A percentile compares a stretch with the other conserved stretches of the same genome.
Conservation (phyloP, 495 filamentous ascomycete genomes). For the Penicillium psychrofluorescens region DNA sequence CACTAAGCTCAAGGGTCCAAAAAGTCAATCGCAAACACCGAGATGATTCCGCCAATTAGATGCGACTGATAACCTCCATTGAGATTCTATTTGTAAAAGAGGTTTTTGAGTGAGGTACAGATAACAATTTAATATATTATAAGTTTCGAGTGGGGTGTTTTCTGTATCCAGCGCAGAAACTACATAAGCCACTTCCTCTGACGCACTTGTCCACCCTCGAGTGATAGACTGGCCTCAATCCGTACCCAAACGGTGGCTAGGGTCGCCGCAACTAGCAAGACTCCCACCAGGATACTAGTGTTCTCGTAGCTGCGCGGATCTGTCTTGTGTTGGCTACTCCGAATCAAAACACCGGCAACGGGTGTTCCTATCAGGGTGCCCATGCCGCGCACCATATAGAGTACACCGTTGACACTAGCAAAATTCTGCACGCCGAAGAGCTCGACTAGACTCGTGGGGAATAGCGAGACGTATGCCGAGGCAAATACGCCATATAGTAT, state of each 20-base stretch:
- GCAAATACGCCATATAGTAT: constrained; percentile 33
- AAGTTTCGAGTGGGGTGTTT: too few species aligned
- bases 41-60: too few species aligned
- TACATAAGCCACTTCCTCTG: constrained; percentile 15
- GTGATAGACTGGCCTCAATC: constrained; percentile 17
- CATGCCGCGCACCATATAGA: constrained; percentile 38
- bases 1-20: too few species aligned
- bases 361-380: constrained; percentile 36
- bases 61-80: too few species aligned
- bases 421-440: constrained; percentile 37
- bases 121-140: too few species aligned
- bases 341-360: constrained; percentile 31
- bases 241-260: constrained; percentile 24
- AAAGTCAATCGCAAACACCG: too few species aligned
- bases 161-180: background rate
- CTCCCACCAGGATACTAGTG: constrained; percentile 23
- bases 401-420: constrained; percentile 30
- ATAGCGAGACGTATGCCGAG: constrained; percentile 33
- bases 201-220: constrained; percentile 5
- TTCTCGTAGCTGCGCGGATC: constrained; percentile 18
- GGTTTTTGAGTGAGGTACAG: too few species aligned
- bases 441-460: constrained; percentile 33
- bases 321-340: constrained; percentile 6
- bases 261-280: constrained; percentile 19
- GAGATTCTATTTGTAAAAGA: background rate